Base-by-base conservation (phyloP, 495 filamentous ascomycete species). In the Oleoguttula mirabilis region DNA sequence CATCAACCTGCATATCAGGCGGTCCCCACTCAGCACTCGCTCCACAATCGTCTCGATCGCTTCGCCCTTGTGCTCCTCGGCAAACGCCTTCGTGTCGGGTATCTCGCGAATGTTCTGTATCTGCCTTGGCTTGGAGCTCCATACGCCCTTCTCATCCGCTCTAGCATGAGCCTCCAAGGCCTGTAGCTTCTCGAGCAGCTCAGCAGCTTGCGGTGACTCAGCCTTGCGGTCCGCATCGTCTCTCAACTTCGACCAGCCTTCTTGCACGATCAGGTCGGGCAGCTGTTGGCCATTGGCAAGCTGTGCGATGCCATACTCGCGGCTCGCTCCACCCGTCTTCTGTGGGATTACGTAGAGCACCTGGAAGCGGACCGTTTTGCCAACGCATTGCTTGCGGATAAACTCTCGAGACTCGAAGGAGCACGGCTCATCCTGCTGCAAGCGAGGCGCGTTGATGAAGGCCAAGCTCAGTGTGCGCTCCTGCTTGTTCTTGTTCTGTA, bases 321-420 rank as follows among this genome's bases (percentile, higher is more conserved):
- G 77, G 42, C 82, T 84, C 38, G 65, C 68, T 33, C 79, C 82
- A 4, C 50, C 50, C 7, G 16, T 32, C 45, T 53, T 53, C 31
- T 77, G 79, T 6, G 90, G 84, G 37, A 94, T 80, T 30, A 74
- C 78, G 65, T 96, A 87, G 27, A 88, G 66, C 21, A 87, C 71
- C 22, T 75, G 70, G 72, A 90, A 94, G 54, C 85, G 78, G 42
- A 99, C 64, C 10, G 77, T 71, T 58, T 93, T 93, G 45, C 88
- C 88, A 41, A 99, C 84, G 7, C 80, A 66, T 31, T 85, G 64
- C 36, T 80, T 77, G 42, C 92, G 77, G 23, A 96, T 73, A 58
- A 80, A 88, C 57, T 99, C 90, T 41, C 92, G 82, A 32, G 92
- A 93, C 62, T 87, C 79, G 61, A 94, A 96, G 28, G 80, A 88